Percentiles rank a stretch among this genome's conserved stretches.
phyloP scores from a whole-genome alignment of 345 rosid genomes.

The Camelina hispida region DNA sequence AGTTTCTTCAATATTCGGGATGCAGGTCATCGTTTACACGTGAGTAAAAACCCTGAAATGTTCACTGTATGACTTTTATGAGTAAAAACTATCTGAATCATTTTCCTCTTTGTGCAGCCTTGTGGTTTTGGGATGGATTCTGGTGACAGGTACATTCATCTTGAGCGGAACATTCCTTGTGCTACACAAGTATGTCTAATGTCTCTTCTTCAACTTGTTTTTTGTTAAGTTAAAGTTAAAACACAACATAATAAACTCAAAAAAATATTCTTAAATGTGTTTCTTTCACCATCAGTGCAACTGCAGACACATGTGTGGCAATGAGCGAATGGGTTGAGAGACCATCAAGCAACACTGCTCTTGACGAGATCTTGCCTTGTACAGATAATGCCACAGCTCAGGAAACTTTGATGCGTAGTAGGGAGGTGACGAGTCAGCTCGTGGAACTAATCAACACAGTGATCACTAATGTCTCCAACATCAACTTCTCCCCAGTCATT shows the following conservation, averaged over 20 bases:
- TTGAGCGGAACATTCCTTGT: conserved; percentile 86
- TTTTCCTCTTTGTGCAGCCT: conserved; percentile 58
- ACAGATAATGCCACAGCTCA: conserved; percentile 80
- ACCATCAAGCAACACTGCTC: conserved; percentile 80
- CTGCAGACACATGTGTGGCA: conserved; percentile 88
- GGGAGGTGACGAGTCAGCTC: conserved; percentile 76
- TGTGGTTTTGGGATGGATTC: conserved; percentile 84
- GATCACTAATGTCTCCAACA: conserved; percentile 91
- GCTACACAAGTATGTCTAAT: conserved; percentile 78
- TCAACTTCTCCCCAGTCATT: conserved; percentile 88
- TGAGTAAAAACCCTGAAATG: conserved; percentile 47
- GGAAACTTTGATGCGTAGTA: conserved; percentile 67
- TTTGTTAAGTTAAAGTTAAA: neutral
- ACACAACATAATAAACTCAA: too few species aligned
- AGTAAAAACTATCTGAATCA: conserved; percentile 20
- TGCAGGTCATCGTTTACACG: conserved; percentile 83
- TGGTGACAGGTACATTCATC: conserved; percentile 88
- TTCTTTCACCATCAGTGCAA: conserved; percentile 54
- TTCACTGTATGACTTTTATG: neutral
- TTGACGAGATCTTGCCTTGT: conserved; percentile 87
- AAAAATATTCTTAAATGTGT: too few species aligned
- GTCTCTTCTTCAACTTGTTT: conserved; percentile 5
- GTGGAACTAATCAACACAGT: conserved; percentile 82
- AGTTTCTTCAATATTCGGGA: conserved; percentile 80
- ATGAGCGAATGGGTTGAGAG: conserved; percentile 85